These are phyloP conservation scores for Paramecium bursaria DNA, from an alignment of 73 alveolate species.

Conservation along the genomic window DNA sequence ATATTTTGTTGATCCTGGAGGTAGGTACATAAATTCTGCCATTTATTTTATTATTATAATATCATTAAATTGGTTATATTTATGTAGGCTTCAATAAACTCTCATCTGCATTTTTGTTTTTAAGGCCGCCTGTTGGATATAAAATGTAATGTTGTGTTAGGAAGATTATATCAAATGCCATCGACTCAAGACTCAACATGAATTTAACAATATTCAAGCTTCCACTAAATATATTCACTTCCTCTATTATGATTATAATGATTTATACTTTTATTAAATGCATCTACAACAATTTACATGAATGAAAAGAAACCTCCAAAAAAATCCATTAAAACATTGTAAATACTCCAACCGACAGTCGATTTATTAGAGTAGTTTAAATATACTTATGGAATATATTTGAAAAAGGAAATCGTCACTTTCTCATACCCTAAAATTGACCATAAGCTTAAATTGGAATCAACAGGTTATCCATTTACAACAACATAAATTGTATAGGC, in stretches of 20 bases:
- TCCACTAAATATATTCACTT: background rate
- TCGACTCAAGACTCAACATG: background rate
- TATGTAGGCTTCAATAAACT: no score
- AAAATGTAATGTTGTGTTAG: background rate
- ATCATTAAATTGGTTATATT: no score
- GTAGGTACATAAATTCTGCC: no score
- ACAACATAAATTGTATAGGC: background rate
- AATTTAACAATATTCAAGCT: slow-evolving; percentile 17
- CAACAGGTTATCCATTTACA: background rate
- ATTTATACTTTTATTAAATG: background rate
- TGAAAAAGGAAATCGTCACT: slow-evolving; percentile 88
- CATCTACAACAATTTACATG: background rate
- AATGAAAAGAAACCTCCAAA: slow-evolving; percentile 91
- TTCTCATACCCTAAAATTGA: slow-evolving; percentile 86
- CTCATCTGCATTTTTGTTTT: no score
- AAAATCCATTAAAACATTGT: slow-evolving; percentile 89
- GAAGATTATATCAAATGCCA: slow-evolving; percentile 23
- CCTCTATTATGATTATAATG: background rate
- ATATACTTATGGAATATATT: slow-evolving; percentile 89
- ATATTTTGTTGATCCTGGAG: no score
- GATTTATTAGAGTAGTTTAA: slow-evolving; percentile 86
- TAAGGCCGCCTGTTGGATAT: no score
- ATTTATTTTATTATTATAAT: no score
- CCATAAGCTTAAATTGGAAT: slow-evolving; percentile 65
- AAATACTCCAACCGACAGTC: slow-evolving; percentile 97